These are phyloP conservation scores for Adansonia gregorii DNA, from an alignment of 441 rosid genomes.

Conservation along the genomic window DNA sequence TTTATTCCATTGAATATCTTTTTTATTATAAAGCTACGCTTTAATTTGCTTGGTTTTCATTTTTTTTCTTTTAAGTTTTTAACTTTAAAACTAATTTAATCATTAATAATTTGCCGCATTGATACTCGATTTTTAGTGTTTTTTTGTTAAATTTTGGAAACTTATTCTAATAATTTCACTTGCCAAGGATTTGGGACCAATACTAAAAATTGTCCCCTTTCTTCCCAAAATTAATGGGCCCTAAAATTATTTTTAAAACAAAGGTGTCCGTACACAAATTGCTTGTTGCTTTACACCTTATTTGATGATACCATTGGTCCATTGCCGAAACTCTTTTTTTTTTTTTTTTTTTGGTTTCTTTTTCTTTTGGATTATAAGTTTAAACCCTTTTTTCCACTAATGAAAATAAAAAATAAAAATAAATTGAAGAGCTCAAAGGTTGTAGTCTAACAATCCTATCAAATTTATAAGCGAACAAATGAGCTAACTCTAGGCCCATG, in stretches of 20 bases:
- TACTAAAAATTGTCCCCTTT: conserved; percentile 8
- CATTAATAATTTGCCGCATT: conserved; percentile 6
- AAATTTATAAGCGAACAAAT: neutral
- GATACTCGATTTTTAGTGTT: too few species aligned
- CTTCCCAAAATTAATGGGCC: neutral
- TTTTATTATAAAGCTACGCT: too few species aligned
- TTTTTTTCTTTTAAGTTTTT: neutral
- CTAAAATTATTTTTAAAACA: neutral
- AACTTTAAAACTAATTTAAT: conserved; percentile 18
- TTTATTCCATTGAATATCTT: neutral
- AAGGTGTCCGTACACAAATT: neutral
- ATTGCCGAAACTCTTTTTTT: neutral
- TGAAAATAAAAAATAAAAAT: neutral
- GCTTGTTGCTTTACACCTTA: conserved; percentile 19
- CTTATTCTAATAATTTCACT: conserved; percentile 1
- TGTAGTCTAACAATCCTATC: neutral
- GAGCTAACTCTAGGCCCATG: neutral
- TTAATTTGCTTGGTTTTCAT: neutral
- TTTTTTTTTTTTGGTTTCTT: neutral
- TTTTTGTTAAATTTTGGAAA: neutral
- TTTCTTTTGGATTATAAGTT: neutral
- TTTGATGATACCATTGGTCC: neutral
- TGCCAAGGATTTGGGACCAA: conserved; percentile 17
- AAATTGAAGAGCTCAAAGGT: neutral
- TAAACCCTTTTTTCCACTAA: neutral